Conservation (phyloP, 768 basidiomycete species). For the Mrakia frigida region DNA sequence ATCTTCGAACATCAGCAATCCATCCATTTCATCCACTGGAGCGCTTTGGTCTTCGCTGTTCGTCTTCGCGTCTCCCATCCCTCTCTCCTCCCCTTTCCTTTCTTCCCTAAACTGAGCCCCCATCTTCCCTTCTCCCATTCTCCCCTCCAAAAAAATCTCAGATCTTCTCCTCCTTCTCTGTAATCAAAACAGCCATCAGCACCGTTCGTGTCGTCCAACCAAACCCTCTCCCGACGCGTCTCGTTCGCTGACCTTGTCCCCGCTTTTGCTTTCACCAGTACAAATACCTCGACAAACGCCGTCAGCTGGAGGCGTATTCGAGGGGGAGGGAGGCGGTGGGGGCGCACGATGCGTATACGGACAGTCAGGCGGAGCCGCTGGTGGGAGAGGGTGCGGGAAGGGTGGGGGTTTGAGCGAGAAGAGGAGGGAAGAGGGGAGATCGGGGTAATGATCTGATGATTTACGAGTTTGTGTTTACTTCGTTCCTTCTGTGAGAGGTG, state of each 20-base stretch:
- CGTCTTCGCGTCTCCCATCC: not conserved
- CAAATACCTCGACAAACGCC: slow-evolving; percentile 16
- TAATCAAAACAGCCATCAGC: slow-evolving; percentile 52
- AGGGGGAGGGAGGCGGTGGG: not conserved
- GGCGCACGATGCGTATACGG: not conserved
- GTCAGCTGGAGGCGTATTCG: not conserved
- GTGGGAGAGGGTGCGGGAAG: not conserved
- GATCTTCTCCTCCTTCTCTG: slow-evolving; percentile 73
- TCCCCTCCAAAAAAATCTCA: slow-evolving; percentile 35
- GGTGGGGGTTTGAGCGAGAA: not conserved
- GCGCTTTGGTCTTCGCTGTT: slow-evolving; percentile 54
- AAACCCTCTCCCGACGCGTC: not conserved
- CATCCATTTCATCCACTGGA: slow-evolving; percentile 82
- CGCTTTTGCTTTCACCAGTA: not conserved
- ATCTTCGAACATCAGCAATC: slow-evolving; percentile 67
- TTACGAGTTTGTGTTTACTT: too few relatives aligned
- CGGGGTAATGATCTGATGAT: not conserved
- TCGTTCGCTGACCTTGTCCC: not conserved
- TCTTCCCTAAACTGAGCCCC: not conserved
- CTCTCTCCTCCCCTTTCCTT: too few relatives aligned
- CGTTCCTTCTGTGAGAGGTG: too few relatives aligned
- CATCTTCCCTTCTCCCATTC: not conserved
- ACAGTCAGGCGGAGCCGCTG: not conserved
- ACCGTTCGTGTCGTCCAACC: not conserved
- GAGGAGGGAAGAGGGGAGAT: too few relatives aligned